Base-by-base conservation (phyloP, 2,329 filamentous ascomycete species). In the Colletotrichum noveboracense region DNA sequence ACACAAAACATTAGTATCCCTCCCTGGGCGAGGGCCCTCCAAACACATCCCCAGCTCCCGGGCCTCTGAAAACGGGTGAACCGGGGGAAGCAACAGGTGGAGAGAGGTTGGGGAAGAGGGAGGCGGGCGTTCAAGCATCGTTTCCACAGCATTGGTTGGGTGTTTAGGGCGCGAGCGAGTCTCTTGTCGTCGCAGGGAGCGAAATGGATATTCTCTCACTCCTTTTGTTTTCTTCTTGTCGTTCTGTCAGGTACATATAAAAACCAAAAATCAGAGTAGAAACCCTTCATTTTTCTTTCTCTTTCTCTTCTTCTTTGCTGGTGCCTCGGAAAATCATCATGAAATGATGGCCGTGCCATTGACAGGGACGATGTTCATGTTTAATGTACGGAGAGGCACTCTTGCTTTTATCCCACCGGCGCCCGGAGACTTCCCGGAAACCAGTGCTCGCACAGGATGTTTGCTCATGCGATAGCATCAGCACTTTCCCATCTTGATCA, bases 141-240 rank as follows among this genome's bases (percentile, higher is more conserved):
- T 66, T 71, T 58, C 71, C 72, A 71, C 34, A 34, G 68, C 72
- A 71, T 75, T 58, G 52, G 68, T 66, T 52, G 60, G 67, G 67
- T 74, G 67, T 74, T 74, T 12, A 10, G 67, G 71, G 71, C 67
- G 71, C 71, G 69, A 70, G 71, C 71, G 69, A 70, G 67, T 66
- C 61, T 52, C 43, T 52, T 52, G 10, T 52, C 28, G 71, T 66
- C 61, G 48, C 67, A 56, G 60, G 48, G 67, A 58, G 61, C 34
- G 48, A 38, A 66, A 56, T 48, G 60, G 28, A 66, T 55, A 38
- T 72, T 67, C 21, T 48, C 34, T 62, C 52, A 32, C 30, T 62
- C 30, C 60, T 58, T 43, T 58, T 48, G 55, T 21, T 55, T 34
- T 21, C n/a, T 58, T 48, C 18, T 32, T 26, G 16, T 18, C 43